Evolutionary conservation across 768 basidiomycete genomes (phyloP), one percentile per base, ranked within the genome.

Genomic region (Trametes cingulata): DNA sequence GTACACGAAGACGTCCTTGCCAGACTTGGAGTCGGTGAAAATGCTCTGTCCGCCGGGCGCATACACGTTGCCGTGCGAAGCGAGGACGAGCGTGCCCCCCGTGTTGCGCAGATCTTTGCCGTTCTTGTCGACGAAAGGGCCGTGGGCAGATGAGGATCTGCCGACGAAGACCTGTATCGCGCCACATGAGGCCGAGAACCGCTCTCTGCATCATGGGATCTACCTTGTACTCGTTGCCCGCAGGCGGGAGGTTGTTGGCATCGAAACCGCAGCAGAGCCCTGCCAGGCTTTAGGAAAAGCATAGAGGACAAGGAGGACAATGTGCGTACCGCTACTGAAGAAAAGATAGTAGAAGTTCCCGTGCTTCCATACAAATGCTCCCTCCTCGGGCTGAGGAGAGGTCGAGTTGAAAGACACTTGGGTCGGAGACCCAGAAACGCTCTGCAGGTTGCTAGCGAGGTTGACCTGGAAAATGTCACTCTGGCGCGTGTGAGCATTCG

Each of bases 41-140:
- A 63, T 56, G 24, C 53, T 40, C 33, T 63, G 62, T 0, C 71
- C 71, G 7, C 71, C 69, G 25, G 71, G 71, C n/a, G 68, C 68
- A 40, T 69, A 72, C 33, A 72, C 58, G 33, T 71, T 68, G 48
- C 67, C 71, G 49, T 71, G 71, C 46, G 66, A 67, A n/a, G 53
- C 67, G 22, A 72, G 67, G 29, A 72, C 66, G 42, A 69, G 64
- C 7, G 66, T 65, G 37, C 69, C 71, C 15, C 66, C 64, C 3
- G 68, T 53, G 22, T 52, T 36, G 52, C 52, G 56, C 37, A 68
- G 47, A 41, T 58, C 66, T 29, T 45, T 24, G 36, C 63, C 63
- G 45, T 27, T 42, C 42, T 58, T 56, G 45, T 64, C 58, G 43
- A 64, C n/a, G 50, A 68, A 69, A 17, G 67, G 63, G 6, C 68